A percentile compares a stretch with the other conserved stretches of the same genome.
Conservation (phyloP, 108 stramenopile species). For the Pseudonitzschia multistriata region DNA sequence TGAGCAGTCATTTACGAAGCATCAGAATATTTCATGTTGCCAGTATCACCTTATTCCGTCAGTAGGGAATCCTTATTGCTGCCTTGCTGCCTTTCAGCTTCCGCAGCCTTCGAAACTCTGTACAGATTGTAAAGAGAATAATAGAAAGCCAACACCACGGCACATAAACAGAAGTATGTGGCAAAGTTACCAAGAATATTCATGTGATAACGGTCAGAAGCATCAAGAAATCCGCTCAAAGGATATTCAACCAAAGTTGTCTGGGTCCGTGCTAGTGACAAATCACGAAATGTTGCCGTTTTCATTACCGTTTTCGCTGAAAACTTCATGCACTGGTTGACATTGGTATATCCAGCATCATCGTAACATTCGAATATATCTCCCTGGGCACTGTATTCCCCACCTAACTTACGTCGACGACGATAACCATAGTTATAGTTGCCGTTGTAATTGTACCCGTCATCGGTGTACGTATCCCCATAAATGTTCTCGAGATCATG, state of each 20-base stretch:
- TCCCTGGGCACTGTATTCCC: slow-evolving; percentile 17
- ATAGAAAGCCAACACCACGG: not conserved
- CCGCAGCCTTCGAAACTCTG: slow-evolving; percentile 8
- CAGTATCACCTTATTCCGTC: not conserved
- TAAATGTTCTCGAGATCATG: slow-evolving; percentile 45
- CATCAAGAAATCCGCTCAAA: slow-evolving; percentile 39
- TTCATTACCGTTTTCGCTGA: slow-evolving; percentile 58
- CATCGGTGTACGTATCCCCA: slow-evolving; percentile 30
- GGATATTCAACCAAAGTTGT: slow-evolving; percentile 39
- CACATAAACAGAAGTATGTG: not conserved
- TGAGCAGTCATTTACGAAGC: not conserved
- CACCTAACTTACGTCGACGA: slow-evolving; percentile 29
- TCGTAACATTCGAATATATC: slow-evolving; percentile 52
- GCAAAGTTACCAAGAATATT: not conserved
- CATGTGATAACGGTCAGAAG: not conserved
- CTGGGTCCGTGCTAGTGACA: slow-evolving; percentile 40
- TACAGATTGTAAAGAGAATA: not conserved
- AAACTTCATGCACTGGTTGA: slow-evolving; percentile 75
- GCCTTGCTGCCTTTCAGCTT: not conserved
- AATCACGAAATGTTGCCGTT: slow-evolving; percentile 56
- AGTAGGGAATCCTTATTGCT: not conserved
- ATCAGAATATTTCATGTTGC: not conserved
- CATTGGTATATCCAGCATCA: slow-evolving; percentile 58
- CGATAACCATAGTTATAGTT: slow-evolving; percentile 30
- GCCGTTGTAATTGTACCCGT: slow-evolving; percentile 39